A percentile compares a stretch with the other conserved stretches of the same genome.
Conservation (phyloP, 495 filamentous ascomycete genomes). For the Aspergillus sclerotiicarbonarius region DNA sequence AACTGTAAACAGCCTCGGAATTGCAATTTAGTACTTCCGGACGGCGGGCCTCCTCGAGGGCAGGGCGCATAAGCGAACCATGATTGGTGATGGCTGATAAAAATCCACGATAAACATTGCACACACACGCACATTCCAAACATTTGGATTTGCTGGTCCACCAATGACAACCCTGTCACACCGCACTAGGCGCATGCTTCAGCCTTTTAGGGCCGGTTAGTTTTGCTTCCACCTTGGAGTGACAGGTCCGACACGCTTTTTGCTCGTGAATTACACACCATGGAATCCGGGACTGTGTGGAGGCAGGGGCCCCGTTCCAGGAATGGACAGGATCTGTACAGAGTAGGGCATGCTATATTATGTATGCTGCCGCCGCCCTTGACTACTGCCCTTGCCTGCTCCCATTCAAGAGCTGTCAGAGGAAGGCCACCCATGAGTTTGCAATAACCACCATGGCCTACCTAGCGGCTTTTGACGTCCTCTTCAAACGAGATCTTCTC, state of each 20-base stretch:
- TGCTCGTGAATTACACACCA: neutral
- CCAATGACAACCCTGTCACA: conserved; percentile 12
- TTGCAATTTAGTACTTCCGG: neutral
- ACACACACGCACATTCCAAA: conserved; percentile 1
- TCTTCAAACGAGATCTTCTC: conserved; percentile 18
- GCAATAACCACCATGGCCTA: conserved; percentile 13
- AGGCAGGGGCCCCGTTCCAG: conserved; percentile 8
- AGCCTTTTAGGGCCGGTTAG: conserved; percentile 7
- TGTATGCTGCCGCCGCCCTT: neutral
- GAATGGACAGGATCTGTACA: conserved; percentile 13
- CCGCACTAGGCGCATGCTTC: conserved; percentile 20
- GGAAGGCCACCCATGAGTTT: conserved; percentile 6
- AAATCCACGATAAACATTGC: conserved; percentile 1
- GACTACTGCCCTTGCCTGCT: neutral
- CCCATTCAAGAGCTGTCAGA: neutral
- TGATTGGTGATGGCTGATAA: neutral
- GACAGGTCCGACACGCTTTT: conserved; percentile 31
- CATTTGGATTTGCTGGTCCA: conserved; percentile 13
- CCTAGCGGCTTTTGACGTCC: conserved; percentile 8
- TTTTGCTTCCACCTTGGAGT: conserved; percentile 14
- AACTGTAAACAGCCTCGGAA: neutral
- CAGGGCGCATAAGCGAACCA: conserved; percentile 5
- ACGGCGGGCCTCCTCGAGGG: conserved; percentile 4
- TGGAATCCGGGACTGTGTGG: conserved; percentile 7
- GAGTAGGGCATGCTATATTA: conserved; percentile 1